Evolutionary conservation across 225 moss, liverwort and hornwort species (phyloP), one percentile per base, ranked within the genome.

Genomic region (Climacium dendroides): DNA sequence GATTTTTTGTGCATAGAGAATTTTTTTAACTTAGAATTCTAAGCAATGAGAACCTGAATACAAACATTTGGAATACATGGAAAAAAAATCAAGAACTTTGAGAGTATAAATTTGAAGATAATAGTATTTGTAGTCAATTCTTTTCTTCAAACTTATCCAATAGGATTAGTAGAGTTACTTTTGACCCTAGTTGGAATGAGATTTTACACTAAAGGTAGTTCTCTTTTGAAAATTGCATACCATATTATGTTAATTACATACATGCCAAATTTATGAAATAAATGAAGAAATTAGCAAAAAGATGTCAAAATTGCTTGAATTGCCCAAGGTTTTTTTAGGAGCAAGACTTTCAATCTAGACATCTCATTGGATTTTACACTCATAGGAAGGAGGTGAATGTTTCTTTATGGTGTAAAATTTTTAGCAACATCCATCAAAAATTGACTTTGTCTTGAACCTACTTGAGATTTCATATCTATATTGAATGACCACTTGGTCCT

Each of bases 301-400:
- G 8, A 52, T 35, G 19, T 8, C 2, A 53, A 35, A 8, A 75
- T 35, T 53, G 75, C 8, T 13, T 13, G 7, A 32, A 50, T 50
- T 74, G 8, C 1, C 5, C 0, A 52, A 8, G 5, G 0, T 35
- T 75, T 14, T 15, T 6, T 5, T 5, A 75, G 0, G 1, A 76
- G 2, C 0, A 3, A 0, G 13, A 53, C 7, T 34, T 32, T 34
- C 13, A 8, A 52, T 52, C 3, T 0, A 22, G 0, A 0, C 13
- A 75, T 8, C 1, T 0, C 0, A 75, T 34, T 52, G 9, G 8
- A 19, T 34, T 50, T 52, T 7, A 50, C 19, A 48, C 3, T 45
- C 6, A 0, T 6, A 0, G 0, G 3, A 47, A 52, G 34, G 4
- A 4, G 3, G 1, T 8, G 4, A 52, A 35, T 14, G 75, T 35